Conservation (phyloP, 352 stramenopile species). For the Phytopythium ostracodes region DNA sequence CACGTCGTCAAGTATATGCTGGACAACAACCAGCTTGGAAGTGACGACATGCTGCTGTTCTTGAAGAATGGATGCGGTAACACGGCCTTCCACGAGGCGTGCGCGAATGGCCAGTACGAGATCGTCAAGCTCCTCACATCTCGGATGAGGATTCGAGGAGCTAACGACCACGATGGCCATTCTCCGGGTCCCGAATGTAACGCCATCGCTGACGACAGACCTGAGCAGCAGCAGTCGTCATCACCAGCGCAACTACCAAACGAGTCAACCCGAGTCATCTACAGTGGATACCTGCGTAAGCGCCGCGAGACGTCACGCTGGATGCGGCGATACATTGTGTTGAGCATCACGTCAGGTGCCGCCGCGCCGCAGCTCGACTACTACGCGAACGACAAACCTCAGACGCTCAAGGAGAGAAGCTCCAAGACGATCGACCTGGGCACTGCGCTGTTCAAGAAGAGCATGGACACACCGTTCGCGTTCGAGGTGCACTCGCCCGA, state of each 20-base stretch:
- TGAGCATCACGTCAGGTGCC: constrained; percentile 22
- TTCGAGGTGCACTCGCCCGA: constrained; percentile 91
- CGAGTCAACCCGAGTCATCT: constrained; percentile 17
- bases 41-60: constrained; percentile 25
- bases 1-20: constrained; percentile 81
- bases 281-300: constrained; percentile 64
- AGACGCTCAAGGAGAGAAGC: constrained; percentile 30
- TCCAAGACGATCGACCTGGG: constrained; percentile 59
- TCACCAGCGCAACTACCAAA: constrained; percentile 2
- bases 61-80: constrained; percentile 50
- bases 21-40: constrained; percentile 13
- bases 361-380: constrained; percentile 55
- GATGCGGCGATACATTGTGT: constrained; percentile 74
- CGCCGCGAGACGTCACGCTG: constrained; percentile 75
- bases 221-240: constrained; percentile 7
- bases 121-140: constrained; percentile 65
- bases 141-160: background rate
- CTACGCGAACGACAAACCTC: constrained; percentile 53
- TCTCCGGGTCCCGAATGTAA: constrained; percentile 6
- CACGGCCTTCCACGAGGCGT: constrained; percentile 72
- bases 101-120: constrained; percentile 54
- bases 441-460: constrained; percentile 75
- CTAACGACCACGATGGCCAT: background rate
- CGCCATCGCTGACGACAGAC: constrained; percentile 6
- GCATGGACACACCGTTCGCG: constrained; percentile 64